phyloP scores from a whole-genome alignment of 1,284 basidiomycete genomes.

The Naganishia sp. region DNA sequence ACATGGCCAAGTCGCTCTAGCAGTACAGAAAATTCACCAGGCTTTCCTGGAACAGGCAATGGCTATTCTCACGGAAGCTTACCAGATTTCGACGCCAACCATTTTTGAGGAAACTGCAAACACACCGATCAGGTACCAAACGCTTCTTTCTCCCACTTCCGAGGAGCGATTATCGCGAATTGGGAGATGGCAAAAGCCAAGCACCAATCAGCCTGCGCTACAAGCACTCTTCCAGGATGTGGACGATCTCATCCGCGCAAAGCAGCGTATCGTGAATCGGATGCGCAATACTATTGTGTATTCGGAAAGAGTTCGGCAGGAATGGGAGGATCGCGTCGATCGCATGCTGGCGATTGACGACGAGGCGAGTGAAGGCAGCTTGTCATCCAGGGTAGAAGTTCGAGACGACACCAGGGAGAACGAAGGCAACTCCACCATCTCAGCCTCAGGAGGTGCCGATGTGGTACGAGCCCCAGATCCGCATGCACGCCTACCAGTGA shows the following conservation, averaged over 20 bases:
- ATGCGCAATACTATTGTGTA: constrained; percentile 98
- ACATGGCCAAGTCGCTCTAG: constrained; percentile 61
- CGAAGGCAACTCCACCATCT: not conserved
- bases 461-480: constrained; percentile 18
- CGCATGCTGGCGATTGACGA: constrained; percentile 64
- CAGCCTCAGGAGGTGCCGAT: not conserved
- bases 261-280: constrained; percentile 91
- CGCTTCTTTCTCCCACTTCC: constrained; percentile 79
- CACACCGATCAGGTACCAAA: constrained; percentile 88
- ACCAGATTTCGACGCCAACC: constrained; percentile 83
- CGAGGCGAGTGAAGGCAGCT: constrained; percentile 48
- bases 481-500: constrained; percentile 31
- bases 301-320: constrained; percentile 93
- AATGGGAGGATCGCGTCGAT: constrained; percentile 90
- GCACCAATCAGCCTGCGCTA: constrained; percentile 81
- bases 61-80: constrained; percentile 75
- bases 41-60: constrained; percentile 77
- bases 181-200: constrained; percentile 78
- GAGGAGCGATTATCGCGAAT: constrained; percentile 80
- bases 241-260: constrained; percentile 84
- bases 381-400: constrained; percentile 8
- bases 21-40: constrained; percentile 77
- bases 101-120: constrained; percentile 86
- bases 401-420: not conserved
- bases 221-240: constrained; percentile 79